Evolutionary conservation across 176 grass and related monocot genomes (phyloP), one percentile per base, ranked within the genome.

Genomic region (Panicum miliaceum): DNA sequence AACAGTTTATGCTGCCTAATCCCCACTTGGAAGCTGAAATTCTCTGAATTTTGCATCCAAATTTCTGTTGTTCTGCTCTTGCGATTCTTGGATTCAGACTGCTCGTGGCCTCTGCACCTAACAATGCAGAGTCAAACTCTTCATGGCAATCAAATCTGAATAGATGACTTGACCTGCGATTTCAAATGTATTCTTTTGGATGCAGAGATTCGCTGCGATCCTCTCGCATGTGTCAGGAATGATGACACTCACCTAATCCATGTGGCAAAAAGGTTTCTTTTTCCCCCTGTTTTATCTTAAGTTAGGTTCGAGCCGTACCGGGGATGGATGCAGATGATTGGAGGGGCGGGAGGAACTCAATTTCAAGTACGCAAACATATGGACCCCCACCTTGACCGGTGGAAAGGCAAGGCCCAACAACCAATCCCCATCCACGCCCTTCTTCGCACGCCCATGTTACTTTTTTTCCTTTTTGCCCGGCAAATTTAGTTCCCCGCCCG

Each of bases 351-450:
- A 19, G n/a, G 69, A 88, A 68, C 79, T 46, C 63, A 62, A 68
- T 35, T 84, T 51, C 18, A 76, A 53, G 88, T 82, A 86, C 34
- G 8, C 23, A 68, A 81, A 75, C 37, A 47, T 19, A 66, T 67
- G 70, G 56, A 9, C n/a, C 84, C 84, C 57, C 19, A 22, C 29
- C 66, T 80, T 69, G 80, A 80, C 84, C 15, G 75, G 50, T 26
- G 32, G 84, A 90, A 80, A 80, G 80, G 40, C 50, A 56, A 59
- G 58, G 89, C 68, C 25, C 80, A 90, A 79, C 84, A 37, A 90
- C 75, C 80, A 45, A 64, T 90, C 67, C 14, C 79, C 38, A 68
- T 90, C 73, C 47, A 77, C 68, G 63, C 65, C 26, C 23, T 13
- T 5, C 9, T 54, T 52, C 64, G 27, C 20, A 54, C 19, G 19